Percentiles rank a stretch among this genome's conserved stretches.
Conservation (phyloP, 2,329 filamentous ascomycete species). For the Monilinia aucupariae region DNA sequence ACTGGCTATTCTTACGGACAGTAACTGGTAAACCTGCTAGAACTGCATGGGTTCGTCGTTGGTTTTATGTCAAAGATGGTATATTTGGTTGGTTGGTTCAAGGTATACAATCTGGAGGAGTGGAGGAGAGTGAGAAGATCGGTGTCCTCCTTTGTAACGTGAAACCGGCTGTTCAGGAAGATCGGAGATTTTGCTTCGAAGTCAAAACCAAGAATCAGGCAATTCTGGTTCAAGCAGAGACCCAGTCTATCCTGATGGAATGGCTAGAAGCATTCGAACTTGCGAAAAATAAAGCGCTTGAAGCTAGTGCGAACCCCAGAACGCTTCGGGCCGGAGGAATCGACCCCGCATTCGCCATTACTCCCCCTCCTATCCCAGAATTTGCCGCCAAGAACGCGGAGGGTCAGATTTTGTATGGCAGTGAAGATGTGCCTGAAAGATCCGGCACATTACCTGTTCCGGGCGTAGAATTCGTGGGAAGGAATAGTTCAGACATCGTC, state of each 20-base stretch:
- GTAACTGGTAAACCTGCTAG: constrained; percentile 82
- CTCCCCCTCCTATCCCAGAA: constrained; percentile 78
- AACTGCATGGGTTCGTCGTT: constrained; percentile 83
- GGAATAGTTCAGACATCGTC: constrained; percentile 70
- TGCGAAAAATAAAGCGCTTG: constrained; percentile 86
- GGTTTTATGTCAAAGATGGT: constrained; percentile 93
- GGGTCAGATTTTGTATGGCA: constrained; percentile 44
- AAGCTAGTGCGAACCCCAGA: constrained; percentile 54
- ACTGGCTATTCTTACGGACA: constrained; percentile 83
- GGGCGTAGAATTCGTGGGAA: constrained; percentile 51
- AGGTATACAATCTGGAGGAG: constrained; percentile 70
- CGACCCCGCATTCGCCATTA: constrained; percentile 86
- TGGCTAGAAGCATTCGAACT: constrained; percentile 93
- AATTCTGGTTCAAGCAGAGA: constrained; percentile 86
- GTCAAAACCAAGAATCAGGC: constrained; percentile 96
- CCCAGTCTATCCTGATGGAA: constrained; percentile 82
- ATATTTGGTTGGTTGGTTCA: constrained; percentile 94
- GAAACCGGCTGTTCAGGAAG: constrained; percentile 84
- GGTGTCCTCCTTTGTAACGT: constrained; percentile 91
- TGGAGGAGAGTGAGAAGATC: constrained; percentile 93
- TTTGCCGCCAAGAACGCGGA: constrained; percentile 79
- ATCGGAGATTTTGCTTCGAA: constrained; percentile 94
- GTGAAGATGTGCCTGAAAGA: constrained; percentile 56
- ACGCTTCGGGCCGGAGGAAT: constrained; percentile 42
- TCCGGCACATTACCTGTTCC: constrained; percentile 61